A percentile compares a stretch with the other conserved stretches of the same genome.
Conservation (phyloP, 2,329 filamentous ascomycete species). For the Ophiostoma ulmi region DNA sequence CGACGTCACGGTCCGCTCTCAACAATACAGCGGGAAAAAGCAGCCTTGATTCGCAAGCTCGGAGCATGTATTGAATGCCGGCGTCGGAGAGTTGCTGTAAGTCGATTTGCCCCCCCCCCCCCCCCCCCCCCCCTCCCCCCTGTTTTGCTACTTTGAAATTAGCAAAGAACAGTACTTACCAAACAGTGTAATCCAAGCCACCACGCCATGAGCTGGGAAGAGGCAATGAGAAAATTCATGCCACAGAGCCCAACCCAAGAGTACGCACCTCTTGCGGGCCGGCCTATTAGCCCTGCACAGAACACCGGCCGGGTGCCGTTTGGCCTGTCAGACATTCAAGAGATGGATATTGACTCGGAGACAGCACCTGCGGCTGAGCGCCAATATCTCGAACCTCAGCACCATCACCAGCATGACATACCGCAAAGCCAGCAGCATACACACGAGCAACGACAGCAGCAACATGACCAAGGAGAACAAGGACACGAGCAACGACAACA, state of each 20-base stretch:
- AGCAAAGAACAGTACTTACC: neutral
- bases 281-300: slow-evolving; percentile 42
- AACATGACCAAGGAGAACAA: slow-evolving; percentile 7
- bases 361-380: slow-evolving; percentile 31
- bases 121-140: neutral
- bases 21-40: slow-evolving; percentile 54
- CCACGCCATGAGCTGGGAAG: slow-evolving; percentile 58
- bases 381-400: slow-evolving; percentile 21
- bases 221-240: slow-evolving; percentile 51
- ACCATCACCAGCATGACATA: slow-evolving; percentile 13
- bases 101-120: slow-evolving; percentile 12
- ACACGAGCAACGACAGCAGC: slow-evolving; percentile 16
- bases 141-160: slow-evolving; percentile 7
- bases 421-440: slow-evolving; percentile 2
- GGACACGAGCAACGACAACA: slow-evolving; percentile 17
- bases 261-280: slow-evolving; percentile 37
- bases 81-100: slow-evolving; percentile 22
- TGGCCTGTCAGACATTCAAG: slow-evolving; percentile 42
- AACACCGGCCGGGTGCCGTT: slow-evolving; percentile 37
- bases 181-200: slow-evolving; percentile 54
- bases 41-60: slow-evolving; percentile 55
- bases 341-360: slow-evolving; percentile 50
- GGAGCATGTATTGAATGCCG: slow-evolving; percentile 52
- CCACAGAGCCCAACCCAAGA: slow-evolving; percentile 51
- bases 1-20: slow-evolving; percentile 56